Evolutionary conservation across 2,329 filamentous ascomycete species (phyloP).

Genomic region (Hypoxylon sp.): DNA sequence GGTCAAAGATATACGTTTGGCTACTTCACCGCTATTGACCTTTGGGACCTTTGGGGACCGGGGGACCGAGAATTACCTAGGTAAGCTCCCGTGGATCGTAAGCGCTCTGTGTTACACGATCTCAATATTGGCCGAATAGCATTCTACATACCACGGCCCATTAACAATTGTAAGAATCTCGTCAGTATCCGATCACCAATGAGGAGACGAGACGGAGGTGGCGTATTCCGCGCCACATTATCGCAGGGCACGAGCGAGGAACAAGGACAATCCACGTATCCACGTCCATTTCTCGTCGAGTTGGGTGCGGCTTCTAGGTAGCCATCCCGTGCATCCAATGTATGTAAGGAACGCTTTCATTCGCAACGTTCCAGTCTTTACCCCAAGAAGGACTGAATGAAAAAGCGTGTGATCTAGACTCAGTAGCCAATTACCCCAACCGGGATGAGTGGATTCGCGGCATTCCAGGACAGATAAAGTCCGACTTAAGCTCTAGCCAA

Average conservation of each 20-base stretch:
- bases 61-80: slow-evolving; percentile 15
- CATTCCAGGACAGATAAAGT: slow-evolving; percentile 1
- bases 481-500: neutral
- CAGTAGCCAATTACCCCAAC: slow-evolving; percentile 9
- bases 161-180: slow-evolving; percentile 13
- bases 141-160: slow-evolving; percentile 14
- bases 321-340: no score
- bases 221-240: slow-evolving; percentile 27
- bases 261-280: slow-evolving; percentile 13
- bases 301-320: slow-evolving; percentile 2
- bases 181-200: slow-evolving; percentile 29
- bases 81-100: slow-evolving; percentile 4
- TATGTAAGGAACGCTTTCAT: slow-evolving; percentile 7
- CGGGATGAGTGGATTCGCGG: neutral
- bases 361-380: slow-evolving; percentile 17
- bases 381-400: slow-evolving; percentile 1
- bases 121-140: slow-evolving; percentile 19
- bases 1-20: slow-evolving; percentile 16
- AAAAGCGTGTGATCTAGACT: slow-evolving; percentile 24
- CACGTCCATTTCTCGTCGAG: slow-evolving; percentile 1
- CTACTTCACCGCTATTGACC: slow-evolving; percentile 22
- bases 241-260: slow-evolving; percentile 25
- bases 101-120: slow-evolving; percentile 30
- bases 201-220: slow-evolving; percentile 22
- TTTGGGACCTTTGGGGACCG: slow-evolving; percentile 23